phyloP scores from a whole-genome alignment of 2,329 filamentous ascomycete genomes.

The Trichoderma lentiforme region DNA sequence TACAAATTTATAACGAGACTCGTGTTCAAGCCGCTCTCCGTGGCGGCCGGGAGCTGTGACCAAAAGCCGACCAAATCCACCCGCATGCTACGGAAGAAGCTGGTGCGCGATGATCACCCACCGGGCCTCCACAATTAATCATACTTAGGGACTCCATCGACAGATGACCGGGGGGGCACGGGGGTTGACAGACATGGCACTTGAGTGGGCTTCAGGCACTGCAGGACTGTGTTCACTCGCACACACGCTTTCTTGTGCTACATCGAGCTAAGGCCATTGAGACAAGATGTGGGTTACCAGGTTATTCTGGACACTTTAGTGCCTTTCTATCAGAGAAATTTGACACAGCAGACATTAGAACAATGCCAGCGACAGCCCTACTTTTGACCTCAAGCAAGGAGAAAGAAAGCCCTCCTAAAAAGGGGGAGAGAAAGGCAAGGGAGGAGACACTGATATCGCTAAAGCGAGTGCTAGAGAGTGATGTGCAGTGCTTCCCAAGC shows the following conservation, averaged over 20 bases:
- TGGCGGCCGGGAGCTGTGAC: neutral
- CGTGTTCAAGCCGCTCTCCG: neutral
- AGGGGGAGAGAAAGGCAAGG: neutral
- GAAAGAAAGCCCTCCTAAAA: neutral
- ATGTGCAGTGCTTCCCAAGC: constrained; percentile 13
- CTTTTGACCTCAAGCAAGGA: neutral
- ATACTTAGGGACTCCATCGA: neutral
- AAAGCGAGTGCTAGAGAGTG: constrained; percentile 1
- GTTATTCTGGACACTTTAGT: neutral
- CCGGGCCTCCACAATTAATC: constrained; percentile 8
- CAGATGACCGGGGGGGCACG: neutral
- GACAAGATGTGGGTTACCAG: neutral
- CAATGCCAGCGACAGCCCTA: neutral
- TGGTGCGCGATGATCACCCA: neutral
- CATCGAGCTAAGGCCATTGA: neutral
- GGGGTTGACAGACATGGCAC: neutral
- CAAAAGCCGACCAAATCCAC: neutral
- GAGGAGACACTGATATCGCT: neutral
- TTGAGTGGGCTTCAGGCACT: neutral
- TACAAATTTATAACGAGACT: constrained; percentile 1
- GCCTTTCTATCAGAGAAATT: neutral
- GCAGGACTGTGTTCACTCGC: neutral
- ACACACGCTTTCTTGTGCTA: neutral
- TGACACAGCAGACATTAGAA: neutral
- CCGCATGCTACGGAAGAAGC: neutral